Evolutionary conservation across 2,329 filamentous ascomycete species (phyloP).

Genomic region (Ascochyta pisi): DNA sequence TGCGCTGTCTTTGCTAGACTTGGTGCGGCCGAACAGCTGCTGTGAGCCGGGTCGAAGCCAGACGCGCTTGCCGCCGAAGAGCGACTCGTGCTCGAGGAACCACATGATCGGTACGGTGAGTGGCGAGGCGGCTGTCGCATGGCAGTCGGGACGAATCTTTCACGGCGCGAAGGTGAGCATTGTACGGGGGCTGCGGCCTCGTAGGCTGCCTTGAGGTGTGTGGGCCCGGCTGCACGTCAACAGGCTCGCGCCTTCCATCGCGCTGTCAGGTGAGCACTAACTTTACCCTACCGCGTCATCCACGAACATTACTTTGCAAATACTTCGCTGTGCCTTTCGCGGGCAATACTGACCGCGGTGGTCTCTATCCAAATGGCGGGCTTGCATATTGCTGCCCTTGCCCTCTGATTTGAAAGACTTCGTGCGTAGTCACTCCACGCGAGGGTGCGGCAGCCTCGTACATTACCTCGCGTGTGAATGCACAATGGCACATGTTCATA

Average conservation of each 20-base stretch:
- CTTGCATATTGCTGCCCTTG: too few relatives aligned
- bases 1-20: constrained; percentile 60
- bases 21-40: constrained; percentile 84
- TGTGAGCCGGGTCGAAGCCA: constrained; percentile 87
- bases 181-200: neutral
- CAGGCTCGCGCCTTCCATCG: constrained; percentile 5
- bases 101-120: constrained; percentile 52
- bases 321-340: neutral
- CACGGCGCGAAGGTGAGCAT: neutral
- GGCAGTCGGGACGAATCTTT: constrained; percentile 6
- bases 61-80: constrained; percentile 68
- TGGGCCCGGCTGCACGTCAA: constrained; percentile 15
- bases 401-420: too few relatives aligned
- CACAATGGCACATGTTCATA: too few relatives aligned
- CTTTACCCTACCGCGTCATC: neutral
- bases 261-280: constrained; percentile 17
- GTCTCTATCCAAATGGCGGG: too few relatives aligned
- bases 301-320: neutral
- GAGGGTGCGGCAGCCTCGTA: too few relatives aligned
- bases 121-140: neutral
- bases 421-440: neutral
- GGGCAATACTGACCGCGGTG: too few relatives aligned
- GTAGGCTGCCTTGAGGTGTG: constrained; percentile 8
- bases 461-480: too few relatives aligned
- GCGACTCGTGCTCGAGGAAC: constrained; percentile 62